Evolutionary conservation across 2,329 filamentous ascomycete species (phyloP), one percentile per base, ranked within the genome.

Genomic region (Beauveria rudraprayagi): DNA sequence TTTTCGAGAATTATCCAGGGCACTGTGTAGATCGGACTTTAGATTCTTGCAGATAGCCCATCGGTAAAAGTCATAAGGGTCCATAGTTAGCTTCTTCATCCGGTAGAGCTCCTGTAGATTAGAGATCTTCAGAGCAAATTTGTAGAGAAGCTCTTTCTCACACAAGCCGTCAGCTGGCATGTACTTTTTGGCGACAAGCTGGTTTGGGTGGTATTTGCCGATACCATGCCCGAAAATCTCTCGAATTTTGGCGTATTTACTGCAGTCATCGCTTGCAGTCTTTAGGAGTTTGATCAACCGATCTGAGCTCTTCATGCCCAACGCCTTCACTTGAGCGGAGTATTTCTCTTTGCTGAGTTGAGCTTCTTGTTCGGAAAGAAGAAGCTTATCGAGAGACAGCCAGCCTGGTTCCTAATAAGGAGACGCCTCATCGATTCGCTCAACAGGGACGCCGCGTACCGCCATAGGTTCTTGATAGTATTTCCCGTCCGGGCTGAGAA

Each of bases 41-140:
- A 61, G 19, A 19, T 40, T 61, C 43, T 50, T 61, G 43, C 50
- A 61, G 26, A 61, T 37, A 2, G 17, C 43, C 52, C 24, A 76
- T 19, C 75, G 67, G 46, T 75, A 64, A 54, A 76, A 77, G 62
- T 76, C 70, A 60, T 69, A 73, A 0, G 74, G 71, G 8, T 73
- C 69, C 74, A 77, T 77, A 0, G 40, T 26, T 1, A 77, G 64
- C 26, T 71, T 60, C 5, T 66, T 62, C 6, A 53, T 63, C 1
- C 63, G 51, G 4, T 66, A 61, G 0, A 76, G 64, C 5, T 67
- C 61, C 6, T 65, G 60, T 1, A 76, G 63, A 17, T 75, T 72
- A 0, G 68, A 67, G 4, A 76, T 60, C 34, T 72, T 72, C 56
- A 69, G 71, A 0, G 70, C 72, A 2, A 76, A 56, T 3, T 66